Base-by-base conservation (phyloP, 805 yeast genomes). In the Nakazawaea ernobii region DNA sequence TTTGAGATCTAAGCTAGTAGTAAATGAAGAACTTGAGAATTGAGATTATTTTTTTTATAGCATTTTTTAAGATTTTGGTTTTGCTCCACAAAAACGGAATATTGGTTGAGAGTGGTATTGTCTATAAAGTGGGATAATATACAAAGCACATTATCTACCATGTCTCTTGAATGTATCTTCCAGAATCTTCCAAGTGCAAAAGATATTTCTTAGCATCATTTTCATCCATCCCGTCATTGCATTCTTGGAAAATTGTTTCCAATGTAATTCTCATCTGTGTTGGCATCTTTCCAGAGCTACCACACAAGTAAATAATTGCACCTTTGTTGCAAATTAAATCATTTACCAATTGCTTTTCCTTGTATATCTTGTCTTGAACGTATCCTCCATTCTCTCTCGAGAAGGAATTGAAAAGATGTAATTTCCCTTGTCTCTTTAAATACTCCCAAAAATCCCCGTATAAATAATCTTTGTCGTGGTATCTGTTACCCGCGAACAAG, bases 211-310 rank as follows among this genome's bases (percentile, higher is more conserved):
- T 75, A 0, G 88, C 81, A 20, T 63, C 67, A 5, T 70, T 71
- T 4, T 71, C 71, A 8, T 63, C 60, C 35, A 73, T 55, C 15
- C 63, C 63, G 0, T 69, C 73, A 50, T 63, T 63, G 24, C 67
- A 62, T 53, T 77, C 79, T 48, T 68, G 66, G 10, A 86, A 57
- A 11, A 86, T 78, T 13, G 78, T 84, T 33, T 76, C 79, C 27
- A 94, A 61, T 0, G 97, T 92, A n/a, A 86, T 65, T 49, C 96
- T 70, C 1, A 92, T 94, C 64, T 83, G 90, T 20, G 78, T 73
- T 0, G 99, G 99, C 99, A 94, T 94, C 53, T 79, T 79, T 0
- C 99, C 98, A 26, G 95, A 82, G 13, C 96, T 82, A 0, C 99
- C 99, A 70, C 99, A 92, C 6, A 94, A 70, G 59, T 83, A 90